Percentiles rank a stretch among this genome's conserved stretches.
phyloP scores from a whole-genome alignment of 1,139 yeast species.

The Saccharomyces pastorianus region DNA sequence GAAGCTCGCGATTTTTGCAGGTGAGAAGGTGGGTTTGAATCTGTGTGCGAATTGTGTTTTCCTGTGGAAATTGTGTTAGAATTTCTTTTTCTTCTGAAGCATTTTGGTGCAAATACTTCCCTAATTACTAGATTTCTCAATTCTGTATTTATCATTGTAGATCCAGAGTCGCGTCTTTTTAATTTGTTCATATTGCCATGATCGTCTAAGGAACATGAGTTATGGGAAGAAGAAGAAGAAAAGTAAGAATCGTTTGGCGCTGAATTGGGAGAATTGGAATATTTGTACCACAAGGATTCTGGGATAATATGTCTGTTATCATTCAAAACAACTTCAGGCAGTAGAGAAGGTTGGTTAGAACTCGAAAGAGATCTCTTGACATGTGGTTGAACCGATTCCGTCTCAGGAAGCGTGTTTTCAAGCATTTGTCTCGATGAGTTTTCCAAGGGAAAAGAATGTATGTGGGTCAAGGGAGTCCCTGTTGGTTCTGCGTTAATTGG shows the following conservation, averaged over 20 bases:
- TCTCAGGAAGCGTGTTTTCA: not conserved
- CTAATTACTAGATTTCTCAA: constrained; percentile 57
- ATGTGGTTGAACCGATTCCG: not conserved
- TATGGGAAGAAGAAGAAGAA: constrained; percentile 11
- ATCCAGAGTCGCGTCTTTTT: constrained; percentile 36
- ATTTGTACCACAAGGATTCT: constrained; percentile 59
- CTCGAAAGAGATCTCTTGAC: not conserved
- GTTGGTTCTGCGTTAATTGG: not conserved
- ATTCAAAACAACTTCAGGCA: constrained; percentile 78
- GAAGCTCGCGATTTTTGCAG: constrained; percentile 8
- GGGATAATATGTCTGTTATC: constrained; percentile 89
- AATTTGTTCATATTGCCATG: constrained; percentile 2
- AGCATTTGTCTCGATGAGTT: not conserved
- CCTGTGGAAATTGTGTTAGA: constrained; percentile 1
- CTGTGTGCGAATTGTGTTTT: constrained; percentile 18
- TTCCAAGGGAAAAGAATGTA: constrained; percentile 15
- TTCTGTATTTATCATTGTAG: constrained; percentile 57
- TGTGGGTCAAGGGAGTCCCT: constrained; percentile 16
- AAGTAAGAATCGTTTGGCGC: constrained; percentile 27
- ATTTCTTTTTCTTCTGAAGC: constrained; percentile 11
- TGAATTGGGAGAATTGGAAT: constrained; percentile 49
- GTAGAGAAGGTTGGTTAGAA: constrained; percentile 26
- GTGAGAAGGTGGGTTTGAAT: not conserved
- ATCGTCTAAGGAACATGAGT: not conserved
- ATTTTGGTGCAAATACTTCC: constrained; percentile 61